Percentiles rank a stretch among this genome's conserved stretches.
phyloP scores from a whole-genome alignment of 257 asterid species.

The Primulina huaijiensis region DNA sequence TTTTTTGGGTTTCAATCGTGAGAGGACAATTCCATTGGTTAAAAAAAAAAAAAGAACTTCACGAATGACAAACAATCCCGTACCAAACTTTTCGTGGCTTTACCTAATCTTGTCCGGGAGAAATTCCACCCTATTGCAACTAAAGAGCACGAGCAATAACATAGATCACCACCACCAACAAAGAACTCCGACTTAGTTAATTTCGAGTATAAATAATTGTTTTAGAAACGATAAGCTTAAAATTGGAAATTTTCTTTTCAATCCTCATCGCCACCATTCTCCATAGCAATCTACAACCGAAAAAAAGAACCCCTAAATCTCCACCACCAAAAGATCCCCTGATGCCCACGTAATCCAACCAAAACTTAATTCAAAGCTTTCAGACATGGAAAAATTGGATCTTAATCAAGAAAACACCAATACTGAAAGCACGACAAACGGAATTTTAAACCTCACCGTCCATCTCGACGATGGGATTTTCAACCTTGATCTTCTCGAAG shows the following conservation, averaged over 20 bases:
- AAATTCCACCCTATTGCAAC: slow-evolving; percentile 6
- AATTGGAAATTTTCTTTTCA: too few relatives aligned
- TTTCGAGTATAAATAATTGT: not conserved
- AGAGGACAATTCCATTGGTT: slow-evolving; percentile 10
- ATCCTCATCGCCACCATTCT: not conserved
- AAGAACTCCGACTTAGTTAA: not conserved
- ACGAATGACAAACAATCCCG: too few relatives aligned
- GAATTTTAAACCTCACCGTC: slow-evolving; percentile 39
- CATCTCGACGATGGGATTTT: slow-evolving; percentile 62
- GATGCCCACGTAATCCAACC: not conserved
- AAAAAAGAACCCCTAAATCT: not conserved
- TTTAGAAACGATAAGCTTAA: too few relatives aligned
- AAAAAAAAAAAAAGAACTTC: not conserved
- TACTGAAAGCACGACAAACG: not conserved
- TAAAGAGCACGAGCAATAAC: not conserved
- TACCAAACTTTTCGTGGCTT: not conserved
- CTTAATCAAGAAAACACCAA: not conserved
- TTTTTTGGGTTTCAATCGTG: not conserved
- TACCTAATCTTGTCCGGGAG: not conserved
- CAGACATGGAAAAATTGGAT: not conserved
- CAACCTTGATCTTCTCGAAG: slow-evolving; percentile 51
- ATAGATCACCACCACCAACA: not conserved
- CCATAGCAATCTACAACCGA: not conserved
- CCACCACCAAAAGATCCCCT: not conserved
- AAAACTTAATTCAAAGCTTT: not conserved